Conservation (phyloP, 116 monocot genomes). For the Papilionanthe hybrid region DNA sequence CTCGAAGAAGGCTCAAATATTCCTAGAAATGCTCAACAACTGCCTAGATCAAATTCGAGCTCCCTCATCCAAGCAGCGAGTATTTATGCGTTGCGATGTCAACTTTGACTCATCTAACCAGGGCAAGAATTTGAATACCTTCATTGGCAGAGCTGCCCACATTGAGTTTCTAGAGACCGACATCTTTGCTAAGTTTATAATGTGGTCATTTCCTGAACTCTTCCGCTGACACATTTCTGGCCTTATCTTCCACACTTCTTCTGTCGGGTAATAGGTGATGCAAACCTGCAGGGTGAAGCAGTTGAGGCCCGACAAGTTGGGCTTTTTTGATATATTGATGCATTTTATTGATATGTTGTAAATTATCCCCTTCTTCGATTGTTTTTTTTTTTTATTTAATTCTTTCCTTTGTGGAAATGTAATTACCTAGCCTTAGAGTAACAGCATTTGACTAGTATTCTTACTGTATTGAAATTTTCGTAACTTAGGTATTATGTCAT, state of each 20-base stretch:
- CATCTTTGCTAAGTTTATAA: constrained; percentile 65
- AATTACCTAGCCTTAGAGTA: background rate
- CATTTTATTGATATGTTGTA: too few species aligned
- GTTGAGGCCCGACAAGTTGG: background rate
- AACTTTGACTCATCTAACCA: constrained; percentile 74
- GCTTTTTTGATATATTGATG: too few species aligned
- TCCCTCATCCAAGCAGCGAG: constrained; percentile 54
- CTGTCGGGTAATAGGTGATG: too few species aligned
- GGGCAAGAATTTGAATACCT: constrained; percentile 72
- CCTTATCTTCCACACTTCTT: background rate
- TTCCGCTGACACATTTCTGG: constrained; percentile 20
- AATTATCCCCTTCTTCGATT: background rate
- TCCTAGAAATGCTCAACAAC: constrained; percentile 89
- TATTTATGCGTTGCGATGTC: constrained; percentile 84
- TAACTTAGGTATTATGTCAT: too few species aligned
- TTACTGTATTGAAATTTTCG: too few species aligned
- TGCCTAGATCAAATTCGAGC: constrained; percentile 91
- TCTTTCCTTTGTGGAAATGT: background rate
- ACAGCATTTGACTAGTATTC: too few species aligned
- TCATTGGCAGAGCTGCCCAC: constrained; percentile 92
- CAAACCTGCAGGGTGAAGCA: too few species aligned
- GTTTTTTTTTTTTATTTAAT: background rate
- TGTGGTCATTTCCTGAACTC: constrained; percentile 89
- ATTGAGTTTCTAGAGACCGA: constrained; percentile 97
- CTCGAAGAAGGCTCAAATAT: constrained; percentile 78